These are phyloP conservation scores for Aspergillus viridinutans DNA, from an alignment of 2,329 filamentous ascomycete species.

Conservation along the genomic window DNA sequence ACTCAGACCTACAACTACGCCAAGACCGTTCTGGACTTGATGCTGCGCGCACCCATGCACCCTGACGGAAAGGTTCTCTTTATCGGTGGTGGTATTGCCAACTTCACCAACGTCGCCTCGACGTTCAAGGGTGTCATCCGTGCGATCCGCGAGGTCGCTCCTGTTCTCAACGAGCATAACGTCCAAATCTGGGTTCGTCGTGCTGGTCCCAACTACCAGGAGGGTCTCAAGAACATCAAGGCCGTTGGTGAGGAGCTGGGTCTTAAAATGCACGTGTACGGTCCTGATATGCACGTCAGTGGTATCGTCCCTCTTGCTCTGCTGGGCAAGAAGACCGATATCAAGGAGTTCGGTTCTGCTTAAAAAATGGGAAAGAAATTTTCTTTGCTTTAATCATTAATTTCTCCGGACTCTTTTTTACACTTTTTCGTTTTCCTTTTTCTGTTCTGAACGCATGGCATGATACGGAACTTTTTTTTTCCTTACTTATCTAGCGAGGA, in stretches of 20 bases:
- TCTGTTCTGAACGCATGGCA: conserved; percentile 37
- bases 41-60: conserved; percentile 82
- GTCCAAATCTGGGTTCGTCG: conserved; percentile 93
- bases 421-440: conserved; percentile 19
- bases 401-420: conserved; percentile 15
- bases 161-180: conserved; percentile 88
- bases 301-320: conserved; percentile 95
- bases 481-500: conserved; percentile 14
- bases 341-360: conserved; percentile 55
- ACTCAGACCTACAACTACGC: conserved; percentile 99
- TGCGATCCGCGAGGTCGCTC: conserved; percentile 84
- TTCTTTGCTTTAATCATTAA: conserved; percentile 20
- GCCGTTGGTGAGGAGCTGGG: conserved; percentile 88
- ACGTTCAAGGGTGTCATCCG: conserved; percentile 99
- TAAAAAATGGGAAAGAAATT: conserved; percentile 20
- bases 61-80: conserved; percentile 97
- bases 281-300: conserved; percentile 80
- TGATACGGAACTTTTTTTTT: conserved; percentile 29
- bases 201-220: conserved; percentile 97
- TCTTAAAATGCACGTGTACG: conserved; percentile 88
- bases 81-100: conserved; percentile 99
- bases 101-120: conserved; percentile 99
- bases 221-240: conserved; percentile 99
- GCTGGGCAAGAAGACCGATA: conserved; percentile 54
- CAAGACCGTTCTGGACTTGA: conserved; percentile 91